Evolutionary conservation across 2,329 filamentous ascomycete genomes (phyloP), one percentile per base, ranked within the genome.

Genomic region (Talaromyces sp.): DNA sequence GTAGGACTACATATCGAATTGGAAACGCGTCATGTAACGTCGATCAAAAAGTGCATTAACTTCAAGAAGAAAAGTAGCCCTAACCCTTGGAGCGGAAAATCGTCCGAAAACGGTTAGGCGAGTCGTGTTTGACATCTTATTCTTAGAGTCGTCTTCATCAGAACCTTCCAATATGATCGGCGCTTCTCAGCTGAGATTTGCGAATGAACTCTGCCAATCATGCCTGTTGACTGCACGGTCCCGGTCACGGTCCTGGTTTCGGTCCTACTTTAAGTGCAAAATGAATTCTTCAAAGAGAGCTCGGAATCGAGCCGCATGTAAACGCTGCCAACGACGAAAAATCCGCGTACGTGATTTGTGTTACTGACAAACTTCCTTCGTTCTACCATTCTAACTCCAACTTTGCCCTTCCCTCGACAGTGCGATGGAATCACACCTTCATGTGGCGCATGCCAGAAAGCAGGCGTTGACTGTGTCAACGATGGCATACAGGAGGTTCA

Each of bases 251-350:
- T n/a, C n/a, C n/a, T n/a, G n/a, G n/a, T n/a, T n/a, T n/a, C n/a
- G 6, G 21, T 9, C 23, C 14, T 16, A 28, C 25, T 3, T 3
- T 48, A 14, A n/a, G 28, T 8, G 23, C 11, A 14, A 48, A 48
- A 73, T 73, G 71, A 67, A 72, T 31, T 69, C 69, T 5, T 66
- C 68, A n/a, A 67, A 64, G 2, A 66, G 65, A 66, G 72, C 60
- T 68, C 74, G 66, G 68, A 75, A 69, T 64, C 73, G 65, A 60
- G 75, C 67, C 66, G 72, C 72, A 9, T 75, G 72, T 44, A 67
- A 67, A 28, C 70, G 72, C 11, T 83, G 81, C 61, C 81, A 83
- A 64, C 72, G 79, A 46, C 75, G 81, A 28, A 83, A 83, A 70
- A 83, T 83, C 67, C 76, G 76, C 52, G 80, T 80, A 71, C 25